Evolutionary conservation across 2,329 filamentous ascomycete species (phyloP), one percentile per base, ranked within the genome.

Genomic region (Hirsutella rhossiliensis): DNA sequence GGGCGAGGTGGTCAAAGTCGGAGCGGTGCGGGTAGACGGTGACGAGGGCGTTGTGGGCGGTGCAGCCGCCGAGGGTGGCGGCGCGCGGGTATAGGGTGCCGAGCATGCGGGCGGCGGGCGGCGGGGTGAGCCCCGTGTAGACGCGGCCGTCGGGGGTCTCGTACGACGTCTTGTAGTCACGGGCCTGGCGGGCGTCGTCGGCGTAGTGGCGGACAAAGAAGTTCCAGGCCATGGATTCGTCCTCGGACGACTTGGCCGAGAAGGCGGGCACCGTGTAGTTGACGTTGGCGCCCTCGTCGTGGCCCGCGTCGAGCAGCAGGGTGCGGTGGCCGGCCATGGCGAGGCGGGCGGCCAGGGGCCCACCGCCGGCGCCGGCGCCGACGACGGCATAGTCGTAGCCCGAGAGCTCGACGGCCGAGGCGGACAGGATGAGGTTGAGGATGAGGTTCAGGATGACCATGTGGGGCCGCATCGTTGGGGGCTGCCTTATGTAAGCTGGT

Each of bases 201-300:
- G 66, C 63, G 53, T 80, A 81, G 56, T 82, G 78, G 39, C 69
- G 68, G n/a, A 80, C 74, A 49, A 73, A 82, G 60, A 75, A 82
- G 56, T 79, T 73, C 78, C 78, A 83, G 39, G 67, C 62, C 50
- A 78, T 66, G 17, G 68, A 65, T 20, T 65, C 64, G 47, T 80
- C 72, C 52, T 80, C 73, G 11, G 73, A 76, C 2, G 72, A 67
- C 15, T 32, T 32, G 7, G 43, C 40, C 19, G 47, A 47, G 42
- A 40, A 68, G 2, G 73, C 69, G 7, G 78, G 76, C 5, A 78
- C 67, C 11, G 71, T 67, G 48, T 75, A 70, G 52, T 75, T 69
- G 47, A 63, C 57, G 19, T 57, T 56, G 40, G 39, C 62, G 34
- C 68, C 71, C 50, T 78, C 68, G 50, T 82, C 77, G 45, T 76